These are phyloP conservation scores for Solanum phureja DNA, from an alignment of 257 asterid species.

Conservation along the genomic window DNA sequence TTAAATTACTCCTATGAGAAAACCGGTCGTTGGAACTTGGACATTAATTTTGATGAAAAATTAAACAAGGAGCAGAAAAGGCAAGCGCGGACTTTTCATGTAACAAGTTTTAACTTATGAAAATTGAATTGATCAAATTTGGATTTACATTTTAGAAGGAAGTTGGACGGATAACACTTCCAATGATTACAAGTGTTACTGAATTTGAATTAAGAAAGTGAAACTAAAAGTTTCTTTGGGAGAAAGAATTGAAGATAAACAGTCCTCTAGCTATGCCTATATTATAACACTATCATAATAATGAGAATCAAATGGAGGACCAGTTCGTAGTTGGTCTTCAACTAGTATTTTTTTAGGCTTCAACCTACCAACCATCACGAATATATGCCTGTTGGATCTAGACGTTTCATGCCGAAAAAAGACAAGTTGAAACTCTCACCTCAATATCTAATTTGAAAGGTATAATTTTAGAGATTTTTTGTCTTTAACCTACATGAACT, in stretches of 20 bases:
- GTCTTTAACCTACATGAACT: background rate
- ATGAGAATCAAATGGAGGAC: background rate
- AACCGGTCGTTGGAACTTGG: background rate
- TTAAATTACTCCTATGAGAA: background rate
- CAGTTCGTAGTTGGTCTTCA: background rate
- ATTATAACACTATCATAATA: background rate
- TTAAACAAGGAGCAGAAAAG: background rate
- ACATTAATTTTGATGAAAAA: background rate
- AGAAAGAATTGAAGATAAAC: no score
- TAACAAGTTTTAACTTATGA: background rate
- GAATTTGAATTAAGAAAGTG: background rate
- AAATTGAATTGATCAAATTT: background rate
- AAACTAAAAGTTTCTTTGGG: no score
- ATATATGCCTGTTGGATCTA: background rate
- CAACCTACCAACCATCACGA: background rate
- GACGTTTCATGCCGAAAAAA: background rate
- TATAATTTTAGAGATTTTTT: background rate
- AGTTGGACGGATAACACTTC: background rate
- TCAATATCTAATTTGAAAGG: background rate
- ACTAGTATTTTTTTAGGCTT: background rate
- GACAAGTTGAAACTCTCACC: no score
- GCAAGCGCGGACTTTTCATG: background rate
- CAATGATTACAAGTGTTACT: background rate
- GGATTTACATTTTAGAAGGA: background rate
- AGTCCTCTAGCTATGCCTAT: background rate